Evolutionary conservation across 2,329 filamentous ascomycete genomes (phyloP).

Genomic region (Orbilia oligospora): DNA sequence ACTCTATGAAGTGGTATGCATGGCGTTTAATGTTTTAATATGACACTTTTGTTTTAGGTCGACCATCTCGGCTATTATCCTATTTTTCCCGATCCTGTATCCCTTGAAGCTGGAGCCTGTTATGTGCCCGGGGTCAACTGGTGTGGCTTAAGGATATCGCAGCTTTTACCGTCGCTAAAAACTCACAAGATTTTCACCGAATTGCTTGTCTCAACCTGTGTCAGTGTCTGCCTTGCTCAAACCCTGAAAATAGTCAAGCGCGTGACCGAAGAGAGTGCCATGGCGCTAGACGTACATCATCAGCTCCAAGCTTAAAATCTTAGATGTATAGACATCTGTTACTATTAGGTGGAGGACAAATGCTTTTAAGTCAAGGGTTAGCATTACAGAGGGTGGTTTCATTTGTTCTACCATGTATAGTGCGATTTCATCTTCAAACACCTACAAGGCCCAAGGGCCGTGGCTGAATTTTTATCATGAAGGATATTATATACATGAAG

Average conservation of each 20-base stretch:
- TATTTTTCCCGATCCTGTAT: constrained; percentile 4
- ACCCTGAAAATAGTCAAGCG: neutral
- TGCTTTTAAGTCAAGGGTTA: too few species aligned
- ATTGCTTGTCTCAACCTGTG: neutral
- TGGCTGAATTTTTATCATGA: neutral
- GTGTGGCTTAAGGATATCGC: constrained; percentile 4
- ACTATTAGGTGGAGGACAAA: too few species aligned
- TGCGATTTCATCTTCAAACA: neutral
- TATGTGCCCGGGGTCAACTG: neutral
- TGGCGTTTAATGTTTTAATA: constrained; percentile 9
- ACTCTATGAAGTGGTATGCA: constrained; percentile 6
- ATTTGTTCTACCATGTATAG: neutral
- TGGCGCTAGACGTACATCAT: too few species aligned
- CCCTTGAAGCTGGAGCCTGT: constrained; percentile 6
- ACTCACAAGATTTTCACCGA: constrained; percentile 26
- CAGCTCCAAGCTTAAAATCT: too few species aligned
- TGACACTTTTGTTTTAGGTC: neutral
- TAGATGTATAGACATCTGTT: too few species aligned
- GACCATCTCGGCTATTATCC: constrained; percentile 17
- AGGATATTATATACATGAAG: neutral
- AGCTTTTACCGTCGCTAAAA: constrained; percentile 11
- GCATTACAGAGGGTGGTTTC: too few species aligned
- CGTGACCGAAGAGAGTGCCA: neutral
- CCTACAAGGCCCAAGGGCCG: neutral
- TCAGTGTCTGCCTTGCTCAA: neutral